These are phyloP conservation scores for Picea abies DNA, from an alignment of 83 land plant genomes.

Conservation along the genomic window DNA sequence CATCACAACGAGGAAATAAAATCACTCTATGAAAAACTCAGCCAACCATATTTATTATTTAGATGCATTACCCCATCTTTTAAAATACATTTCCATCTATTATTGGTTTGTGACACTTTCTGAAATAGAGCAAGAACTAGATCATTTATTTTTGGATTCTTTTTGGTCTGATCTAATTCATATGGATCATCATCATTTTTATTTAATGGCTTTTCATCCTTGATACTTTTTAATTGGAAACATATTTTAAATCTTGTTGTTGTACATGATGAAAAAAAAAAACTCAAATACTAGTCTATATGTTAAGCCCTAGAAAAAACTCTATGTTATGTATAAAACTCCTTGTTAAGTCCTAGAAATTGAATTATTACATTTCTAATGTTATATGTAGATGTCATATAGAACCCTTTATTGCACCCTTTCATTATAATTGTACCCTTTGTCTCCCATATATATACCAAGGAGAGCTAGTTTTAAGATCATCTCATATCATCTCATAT, in stretches of 20 bases:
- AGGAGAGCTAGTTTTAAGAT: no score
- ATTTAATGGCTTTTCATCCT: slow-evolving; percentile 14
- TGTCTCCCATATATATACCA: no score
- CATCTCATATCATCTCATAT: no score
- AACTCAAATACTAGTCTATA: not conserved
- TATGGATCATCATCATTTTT: slow-evolving; percentile 14
- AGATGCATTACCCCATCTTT: slow-evolving; percentile 10
- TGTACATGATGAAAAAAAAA: not conserved
- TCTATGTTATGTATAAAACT: no score
- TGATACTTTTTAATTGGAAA: not conserved
- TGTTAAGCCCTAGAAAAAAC: no score
- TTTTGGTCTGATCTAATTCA: not conserved
- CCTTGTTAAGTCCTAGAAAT: no score
- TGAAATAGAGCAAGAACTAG: slow-evolving; percentile 14
- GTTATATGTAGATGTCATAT: no score
- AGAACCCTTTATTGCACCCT: no score
- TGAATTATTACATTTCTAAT: no score
- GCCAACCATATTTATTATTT: not conserved
- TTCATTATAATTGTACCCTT: no score
- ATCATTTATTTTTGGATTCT: not conserved
- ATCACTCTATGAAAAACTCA: no score
- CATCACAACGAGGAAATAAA: no score
- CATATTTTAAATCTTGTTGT: not conserved
- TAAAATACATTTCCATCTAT: slow-evolving; percentile 15
- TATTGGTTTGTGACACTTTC: slow-evolving; percentile 9